phyloP scores from a whole-genome alignment of 352 stramenopile genomes.

The Globisporangium cystogenes region DNA sequence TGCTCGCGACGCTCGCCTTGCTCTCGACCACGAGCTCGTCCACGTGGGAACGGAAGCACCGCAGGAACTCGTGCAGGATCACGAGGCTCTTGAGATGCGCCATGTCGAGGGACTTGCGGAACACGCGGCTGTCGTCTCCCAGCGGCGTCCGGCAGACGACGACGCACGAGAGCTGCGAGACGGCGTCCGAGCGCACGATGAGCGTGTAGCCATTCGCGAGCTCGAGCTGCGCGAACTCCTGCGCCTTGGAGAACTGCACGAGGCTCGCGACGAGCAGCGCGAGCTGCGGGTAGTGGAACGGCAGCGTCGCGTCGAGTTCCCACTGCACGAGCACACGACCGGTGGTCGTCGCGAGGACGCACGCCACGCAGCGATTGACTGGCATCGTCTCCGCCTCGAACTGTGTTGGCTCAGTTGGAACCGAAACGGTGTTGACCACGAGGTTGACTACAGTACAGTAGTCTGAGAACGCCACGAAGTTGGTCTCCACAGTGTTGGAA shows the following conservation, averaged over 20 bases:
- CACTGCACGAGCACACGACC: slow-evolving; percentile 39
- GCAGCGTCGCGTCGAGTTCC: slow-evolving; percentile 34
- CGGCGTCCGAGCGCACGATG: slow-evolving; percentile 28
- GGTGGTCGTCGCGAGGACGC: slow-evolving; percentile 45
- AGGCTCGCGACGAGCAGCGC: slow-evolving; percentile 47
- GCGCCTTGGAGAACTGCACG: slow-evolving; percentile 41
- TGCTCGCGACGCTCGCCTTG: slow-evolving; percentile 19
- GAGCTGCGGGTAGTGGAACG: slow-evolving; percentile 36
- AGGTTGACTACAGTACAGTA: no score
- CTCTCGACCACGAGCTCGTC: slow-evolving; percentile 23
- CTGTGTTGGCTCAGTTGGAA: no score
- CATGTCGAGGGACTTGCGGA: slow-evolving; percentile 17
- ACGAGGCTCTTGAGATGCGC: slow-evolving; percentile 37
- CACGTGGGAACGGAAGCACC: slow-evolving; percentile 19
- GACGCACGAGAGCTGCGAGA: slow-evolving; percentile 29
- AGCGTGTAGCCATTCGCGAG: slow-evolving; percentile 30
- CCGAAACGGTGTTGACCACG: background rate
- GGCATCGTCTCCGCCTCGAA: no score
- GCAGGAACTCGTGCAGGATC: slow-evolving; percentile 36
- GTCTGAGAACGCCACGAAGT: no score
- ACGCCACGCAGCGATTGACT: slow-evolving; percentile 19
- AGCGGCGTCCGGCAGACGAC: slow-evolving; percentile 28
- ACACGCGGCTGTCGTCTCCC: background rate
- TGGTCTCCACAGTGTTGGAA: no score
- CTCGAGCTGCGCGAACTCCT: slow-evolving; percentile 30